Evolutionary conservation across 345 rosid genomes (phyloP), one percentile per base, ranked within the genome.

Genomic region (Eutrema heterophyllum): DNA sequence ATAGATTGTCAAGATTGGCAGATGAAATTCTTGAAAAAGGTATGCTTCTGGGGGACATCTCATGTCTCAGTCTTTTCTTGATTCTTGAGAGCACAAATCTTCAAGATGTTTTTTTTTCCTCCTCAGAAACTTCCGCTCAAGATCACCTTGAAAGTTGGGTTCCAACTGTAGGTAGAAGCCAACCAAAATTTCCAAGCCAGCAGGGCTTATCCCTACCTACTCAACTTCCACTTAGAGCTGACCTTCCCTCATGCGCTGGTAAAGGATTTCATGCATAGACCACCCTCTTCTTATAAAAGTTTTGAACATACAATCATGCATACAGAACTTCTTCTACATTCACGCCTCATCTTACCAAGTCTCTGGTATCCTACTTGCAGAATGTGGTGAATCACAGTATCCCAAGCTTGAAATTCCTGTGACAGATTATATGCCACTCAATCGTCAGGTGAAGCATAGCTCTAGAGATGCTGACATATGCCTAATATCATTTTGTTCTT

Each of bases 171-270:
- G 76, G 62, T 65, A 85, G 87, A 84, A 87, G 70, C 80, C 95
- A 87, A 69, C 56, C 78, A 68, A 91, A 82, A 78, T 77, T 72
- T 82, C 71, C 51, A 24, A 68, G 82, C 71, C 93, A 88, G 46
- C 89, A 84, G 52, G 62, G 78, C 62, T 79, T 83, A 58, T 71
- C 90, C 35, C 79, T 95, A 64, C 97, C 97, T n/a, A 84, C 84
- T 12, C 97, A 95, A 51, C 99, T 95, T 72, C 97, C 99, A 40
- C 85, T 84, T 56, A 81, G 88, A 78, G 97, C 99, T 73, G 93
- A 89, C 78, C 83, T 95, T 78, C 99, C 98, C 39, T 84, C 96
- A 61, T 87, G 93, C 83, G 83, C 89, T 54, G 96, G 97, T 90
- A 67, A 61, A 12, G 51, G 7, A 39, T 71, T 10, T 48, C 57